A percentile compares a stretch with the other conserved stretches of the same genome.
Conservation (phyloP, 805 yeast species). For the Kodamaea kaohsiungensis region DNA sequence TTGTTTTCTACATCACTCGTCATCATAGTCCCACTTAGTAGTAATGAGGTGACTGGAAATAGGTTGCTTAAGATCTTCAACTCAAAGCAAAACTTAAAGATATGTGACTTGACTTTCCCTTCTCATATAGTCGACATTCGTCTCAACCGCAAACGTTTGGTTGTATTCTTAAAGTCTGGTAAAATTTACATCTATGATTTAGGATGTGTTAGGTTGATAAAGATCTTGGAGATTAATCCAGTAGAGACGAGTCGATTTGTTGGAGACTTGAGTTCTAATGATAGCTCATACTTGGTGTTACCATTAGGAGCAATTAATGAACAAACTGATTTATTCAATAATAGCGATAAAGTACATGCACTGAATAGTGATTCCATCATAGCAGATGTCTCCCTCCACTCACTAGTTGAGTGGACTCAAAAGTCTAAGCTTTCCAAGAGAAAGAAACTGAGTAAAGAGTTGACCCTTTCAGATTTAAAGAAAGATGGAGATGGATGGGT, state of each 20-base stretch:
- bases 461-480: conserved; percentile 30
- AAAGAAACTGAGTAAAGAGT: conserved; percentile 13
- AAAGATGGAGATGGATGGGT: conserved; percentile 38
- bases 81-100: conserved; percentile 46
- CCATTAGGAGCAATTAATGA: conserved; percentile 33
- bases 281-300: conserved; percentile 33
- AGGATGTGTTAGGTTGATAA: conserved; percentile 78
- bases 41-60: conserved; percentile 21
- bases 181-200: conserved; percentile 89
- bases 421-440: conserved; percentile 15
- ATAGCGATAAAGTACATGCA: conserved; percentile 9
- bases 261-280: conserved; percentile 40
- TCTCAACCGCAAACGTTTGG: conserved; percentile 78
- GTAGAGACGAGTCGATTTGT: conserved; percentile 18
- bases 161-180: conserved; percentile 70
- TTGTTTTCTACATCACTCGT: conserved; percentile 44
- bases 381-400: conserved; percentile 15
- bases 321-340: conserved; percentile 33
- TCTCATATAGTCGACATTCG: conserved; percentile 68
- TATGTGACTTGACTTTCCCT: conserved; percentile 89
- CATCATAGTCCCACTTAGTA: conserved; percentile 37
- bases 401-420: conserved; percentile 28
- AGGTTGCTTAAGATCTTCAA: conserved; percentile 40
- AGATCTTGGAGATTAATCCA: conserved; percentile 33
- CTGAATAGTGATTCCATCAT: conserved; percentile 18